Evolutionary conservation across 164 flowering plant species (phyloP).

Genomic region (Stephania yunnanensis): DNA sequence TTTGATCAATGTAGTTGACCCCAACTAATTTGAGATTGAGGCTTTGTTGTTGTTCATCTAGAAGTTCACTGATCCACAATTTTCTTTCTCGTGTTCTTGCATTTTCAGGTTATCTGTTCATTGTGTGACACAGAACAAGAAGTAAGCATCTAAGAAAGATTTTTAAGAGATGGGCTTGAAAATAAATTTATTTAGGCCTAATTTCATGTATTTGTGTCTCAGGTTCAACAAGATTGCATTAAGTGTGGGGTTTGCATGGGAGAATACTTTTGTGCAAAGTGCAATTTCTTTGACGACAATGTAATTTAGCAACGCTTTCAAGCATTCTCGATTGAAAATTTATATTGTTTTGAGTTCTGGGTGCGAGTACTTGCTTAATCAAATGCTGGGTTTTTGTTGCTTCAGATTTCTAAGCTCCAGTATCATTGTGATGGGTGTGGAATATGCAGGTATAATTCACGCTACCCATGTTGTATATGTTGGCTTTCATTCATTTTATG

Average conservation of each 20-base stretch:
- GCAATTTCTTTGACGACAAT: conserved; percentile 91
- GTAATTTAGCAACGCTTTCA: conserved; percentile 32
- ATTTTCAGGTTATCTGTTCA: conserved; percentile 78
- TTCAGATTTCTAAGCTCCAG: conserved; percentile 78
- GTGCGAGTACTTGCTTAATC: background rate
- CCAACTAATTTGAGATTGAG: too few relatives aligned
- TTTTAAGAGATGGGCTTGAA: background rate
- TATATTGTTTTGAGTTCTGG: background rate
- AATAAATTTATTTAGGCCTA: background rate
- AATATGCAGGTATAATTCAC: conserved; percentile 54
- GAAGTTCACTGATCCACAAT: conserved; percentile 4
- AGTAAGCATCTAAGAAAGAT: conserved; percentile 34
- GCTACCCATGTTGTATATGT: background rate
- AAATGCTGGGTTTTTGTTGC: background rate
- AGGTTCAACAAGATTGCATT: conserved; percentile 72
- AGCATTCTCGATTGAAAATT: background rate
- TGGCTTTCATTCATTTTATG: background rate
- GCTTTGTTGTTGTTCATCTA: too few relatives aligned
- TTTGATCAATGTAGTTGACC: too few relatives aligned
- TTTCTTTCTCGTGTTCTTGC: background rate
- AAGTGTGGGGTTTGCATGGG: conserved; percentile 89
- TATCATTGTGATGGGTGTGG: conserved; percentile 92
- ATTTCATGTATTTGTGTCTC: conserved; percentile 14
- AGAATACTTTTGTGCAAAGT: conserved; percentile 61
- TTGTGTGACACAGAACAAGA: conserved; percentile 80